phyloP scores from a whole-genome alignment of 257 asterid genomes.

The Plectranthus barbatus region DNA sequence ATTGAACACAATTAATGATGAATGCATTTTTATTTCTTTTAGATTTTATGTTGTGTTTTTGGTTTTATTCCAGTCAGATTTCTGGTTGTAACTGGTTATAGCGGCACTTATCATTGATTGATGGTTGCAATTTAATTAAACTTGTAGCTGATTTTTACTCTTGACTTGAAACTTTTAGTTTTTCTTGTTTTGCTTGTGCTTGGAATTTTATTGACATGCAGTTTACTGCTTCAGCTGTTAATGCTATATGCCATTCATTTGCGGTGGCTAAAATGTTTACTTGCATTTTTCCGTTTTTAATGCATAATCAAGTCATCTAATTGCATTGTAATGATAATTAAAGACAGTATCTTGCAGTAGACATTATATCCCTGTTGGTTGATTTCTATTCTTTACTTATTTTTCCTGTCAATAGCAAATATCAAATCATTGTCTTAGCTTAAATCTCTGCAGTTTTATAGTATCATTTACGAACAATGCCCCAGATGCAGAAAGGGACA shows the following conservation, averaged over 20 bases:
- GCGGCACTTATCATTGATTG: not conserved
- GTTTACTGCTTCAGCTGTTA: not conserved
- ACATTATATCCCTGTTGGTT: too few species aligned
- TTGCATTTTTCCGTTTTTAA: not conserved
- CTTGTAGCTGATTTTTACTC: too few species aligned
- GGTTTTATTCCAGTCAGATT: not conserved
- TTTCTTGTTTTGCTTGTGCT: too few species aligned
- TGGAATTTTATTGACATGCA: not conserved
- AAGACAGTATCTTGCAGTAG: not conserved
- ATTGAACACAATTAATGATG: too few species aligned
- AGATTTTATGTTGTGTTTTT: not conserved
- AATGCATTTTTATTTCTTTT: constrained; percentile 1
- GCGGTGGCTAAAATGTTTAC: not conserved
- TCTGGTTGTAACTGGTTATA: not conserved
- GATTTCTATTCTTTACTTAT: not conserved
- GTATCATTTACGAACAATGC: too few species aligned
- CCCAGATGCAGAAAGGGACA: too few species aligned
- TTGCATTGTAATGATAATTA: too few species aligned
- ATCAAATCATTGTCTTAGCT: constrained; percentile 11
- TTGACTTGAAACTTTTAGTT: too few species aligned
- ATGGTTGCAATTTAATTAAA: too few species aligned
- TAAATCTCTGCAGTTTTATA: constrained; percentile 51
- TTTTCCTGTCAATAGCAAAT: too few species aligned
- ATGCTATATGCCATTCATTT: too few species aligned
- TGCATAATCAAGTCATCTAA: not conserved